phyloP scores from a whole-genome alignment of 2,329 filamentous ascomycete genomes.

The Colletotrichum tamarilloi region DNA sequence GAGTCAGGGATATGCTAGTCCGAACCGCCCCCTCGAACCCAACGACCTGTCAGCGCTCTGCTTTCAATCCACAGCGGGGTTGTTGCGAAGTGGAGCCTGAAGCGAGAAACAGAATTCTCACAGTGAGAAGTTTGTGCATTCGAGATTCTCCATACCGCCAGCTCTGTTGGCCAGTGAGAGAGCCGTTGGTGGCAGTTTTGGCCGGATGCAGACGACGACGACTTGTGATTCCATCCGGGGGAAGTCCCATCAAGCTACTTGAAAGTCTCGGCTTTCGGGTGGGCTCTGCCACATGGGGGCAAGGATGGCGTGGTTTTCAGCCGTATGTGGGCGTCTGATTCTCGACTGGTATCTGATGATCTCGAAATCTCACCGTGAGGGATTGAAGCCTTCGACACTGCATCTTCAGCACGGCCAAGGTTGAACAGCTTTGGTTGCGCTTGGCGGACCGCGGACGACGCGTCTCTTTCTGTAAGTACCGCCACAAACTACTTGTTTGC shows the following conservation, averaged over 20 bases:
- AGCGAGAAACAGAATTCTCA: not conserved
- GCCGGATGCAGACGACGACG: not conserved
- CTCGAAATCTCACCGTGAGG: not conserved
- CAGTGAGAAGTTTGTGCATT: not conserved
- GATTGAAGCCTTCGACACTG: not conserved
- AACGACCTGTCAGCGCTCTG: not conserved
- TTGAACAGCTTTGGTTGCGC: not conserved
- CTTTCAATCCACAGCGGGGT: conserved; percentile 23
- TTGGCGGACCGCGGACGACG: not conserved
- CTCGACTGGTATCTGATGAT: not conserved
- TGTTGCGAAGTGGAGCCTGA: conserved; percentile 24
- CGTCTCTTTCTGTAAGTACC: not conserved
- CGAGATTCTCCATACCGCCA: not conserved
- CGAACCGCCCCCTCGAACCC: not conserved
- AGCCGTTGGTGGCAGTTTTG: not conserved
- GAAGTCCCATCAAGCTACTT: not conserved
- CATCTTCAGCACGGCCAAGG: not conserved
- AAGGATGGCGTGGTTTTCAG: not conserved
- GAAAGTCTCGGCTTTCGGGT: not conserved
- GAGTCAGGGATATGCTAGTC: conserved; percentile 24
- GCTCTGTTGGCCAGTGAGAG: not conserved
- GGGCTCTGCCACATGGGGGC: not conserved
- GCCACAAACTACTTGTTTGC: not conserved
- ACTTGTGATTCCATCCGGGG: not conserved
- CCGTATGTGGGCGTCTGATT: not conserved